Conservation (phyloP, 2,329 filamentous ascomycete species). For the Paraphaeosphaeria minitans region DNA sequence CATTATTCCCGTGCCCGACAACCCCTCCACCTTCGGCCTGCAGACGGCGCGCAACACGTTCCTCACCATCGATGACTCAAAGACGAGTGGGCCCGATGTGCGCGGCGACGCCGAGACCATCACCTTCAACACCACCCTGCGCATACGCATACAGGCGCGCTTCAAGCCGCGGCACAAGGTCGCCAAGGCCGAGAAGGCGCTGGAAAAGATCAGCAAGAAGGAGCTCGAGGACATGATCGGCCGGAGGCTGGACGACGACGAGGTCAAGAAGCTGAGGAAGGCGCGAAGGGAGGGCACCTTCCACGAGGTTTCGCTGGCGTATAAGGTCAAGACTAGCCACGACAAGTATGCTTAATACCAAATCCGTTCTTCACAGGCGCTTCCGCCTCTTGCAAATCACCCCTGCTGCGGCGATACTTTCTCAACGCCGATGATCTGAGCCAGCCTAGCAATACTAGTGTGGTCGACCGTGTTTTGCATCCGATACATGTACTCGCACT, state of each 20-base stretch:
- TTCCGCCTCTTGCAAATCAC: background rate
- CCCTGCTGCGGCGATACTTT: background rate
- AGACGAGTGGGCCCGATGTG: constrained; percentile 61
- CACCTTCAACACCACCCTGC: constrained; percentile 72
- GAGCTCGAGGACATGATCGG: constrained; percentile 85
- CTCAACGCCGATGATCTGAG: constrained; percentile 3
- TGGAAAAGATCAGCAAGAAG: constrained; percentile 82
- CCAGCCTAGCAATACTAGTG: constrained; percentile 24
- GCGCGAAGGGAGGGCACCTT: constrained; percentile 87
- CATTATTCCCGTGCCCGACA: constrained; percentile 65
- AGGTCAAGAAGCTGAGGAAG: constrained; percentile 81
- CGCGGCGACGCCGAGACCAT: constrained; percentile 75
- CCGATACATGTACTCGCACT: constrained; percentile 31
- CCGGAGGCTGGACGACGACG: constrained; percentile 77
- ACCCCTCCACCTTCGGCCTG: constrained; percentile 73
- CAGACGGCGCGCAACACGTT: constrained; percentile 76
- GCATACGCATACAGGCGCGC: constrained; percentile 90
- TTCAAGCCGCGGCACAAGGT: constrained; percentile 87
- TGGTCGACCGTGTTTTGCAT: constrained; percentile 38
- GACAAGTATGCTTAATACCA: constrained; percentile 41
- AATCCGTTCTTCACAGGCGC: background rate
- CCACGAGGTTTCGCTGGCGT: constrained; percentile 81
- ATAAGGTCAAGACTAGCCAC: constrained; percentile 87
- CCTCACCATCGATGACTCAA: constrained; percentile 60
- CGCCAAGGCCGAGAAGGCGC: constrained; percentile 80